Conservation (phyloP, 2,329 filamentous ascomycete genomes). For the Aspergillus tanneri region DNA sequence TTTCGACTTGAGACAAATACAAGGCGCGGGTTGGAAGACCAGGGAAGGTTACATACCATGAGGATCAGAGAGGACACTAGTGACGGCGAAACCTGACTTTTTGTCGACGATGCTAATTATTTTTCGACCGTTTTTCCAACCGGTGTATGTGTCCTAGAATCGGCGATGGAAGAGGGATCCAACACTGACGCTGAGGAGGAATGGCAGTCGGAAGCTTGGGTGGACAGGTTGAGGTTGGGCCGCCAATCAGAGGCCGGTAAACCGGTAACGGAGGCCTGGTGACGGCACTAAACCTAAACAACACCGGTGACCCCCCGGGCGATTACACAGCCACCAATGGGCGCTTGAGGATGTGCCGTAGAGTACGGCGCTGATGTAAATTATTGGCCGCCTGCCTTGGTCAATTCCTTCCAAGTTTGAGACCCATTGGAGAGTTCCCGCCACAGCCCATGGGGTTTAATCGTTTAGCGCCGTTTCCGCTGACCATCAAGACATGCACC, state of each 20-base stretch:
- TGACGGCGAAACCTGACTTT: neutral
- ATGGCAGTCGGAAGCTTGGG: conserved; percentile 9
- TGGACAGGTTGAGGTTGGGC: conserved; percentile 1
- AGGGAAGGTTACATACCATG: conserved; percentile 1
- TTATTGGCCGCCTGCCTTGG: conserved; percentile 16
- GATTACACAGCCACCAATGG: conserved; percentile 10
- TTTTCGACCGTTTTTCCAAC: too few relatives aligned
- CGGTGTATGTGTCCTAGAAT: too few relatives aligned
- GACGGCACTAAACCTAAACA: conserved; percentile 17
- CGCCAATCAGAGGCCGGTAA: conserved; percentile 8
- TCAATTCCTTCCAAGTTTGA: conserved; percentile 13
- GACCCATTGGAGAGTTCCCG: conserved; percentile 19
- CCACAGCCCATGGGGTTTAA: conserved; percentile 12
- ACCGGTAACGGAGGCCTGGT: conserved; percentile 5
- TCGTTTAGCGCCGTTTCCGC: conserved; percentile 19
- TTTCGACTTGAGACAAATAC: conserved; percentile 1
- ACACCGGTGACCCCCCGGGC: conserved; percentile 5
- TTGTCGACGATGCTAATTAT: neutral
- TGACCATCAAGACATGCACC: neutral
- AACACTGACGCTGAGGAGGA: conserved; percentile 2
- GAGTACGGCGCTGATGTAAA: conserved; percentile 10
- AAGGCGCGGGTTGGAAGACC: neutral
- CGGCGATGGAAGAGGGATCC: conserved; percentile 11
- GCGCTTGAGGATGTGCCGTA: neutral
- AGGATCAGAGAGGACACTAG: neutral